Conservation (phyloP, 441 rosid genomes). For the Francoa sonchifolia region DNA sequence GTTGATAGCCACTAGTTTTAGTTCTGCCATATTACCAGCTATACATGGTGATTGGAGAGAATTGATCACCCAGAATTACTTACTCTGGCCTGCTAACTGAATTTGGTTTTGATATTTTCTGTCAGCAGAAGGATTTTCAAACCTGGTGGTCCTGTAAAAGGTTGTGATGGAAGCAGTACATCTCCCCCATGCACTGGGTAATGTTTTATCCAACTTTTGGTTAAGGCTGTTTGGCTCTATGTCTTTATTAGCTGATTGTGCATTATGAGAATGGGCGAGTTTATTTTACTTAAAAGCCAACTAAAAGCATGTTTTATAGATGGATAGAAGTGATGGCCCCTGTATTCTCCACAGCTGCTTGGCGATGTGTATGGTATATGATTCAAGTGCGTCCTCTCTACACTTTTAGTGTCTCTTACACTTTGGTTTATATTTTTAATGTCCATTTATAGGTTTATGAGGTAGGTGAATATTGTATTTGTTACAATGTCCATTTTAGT, state of each 20-base stretch:
- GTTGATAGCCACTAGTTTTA: too few relatives aligned
- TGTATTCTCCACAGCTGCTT: constrained; percentile 56
- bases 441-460: too few relatives aligned
- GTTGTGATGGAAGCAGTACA: constrained; percentile 33
- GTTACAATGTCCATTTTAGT: not conserved
- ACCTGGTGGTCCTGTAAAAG: constrained; percentile 22
- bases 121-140: constrained; percentile 45
- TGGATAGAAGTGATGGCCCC: constrained; percentile 85
- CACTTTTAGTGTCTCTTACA: not conserved
- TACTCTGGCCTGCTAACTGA: not conserved
- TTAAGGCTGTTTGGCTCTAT: too few relatives aligned
- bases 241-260: too few relatives aligned
- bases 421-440: too few relatives aligned
- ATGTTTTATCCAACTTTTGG: not conserved
- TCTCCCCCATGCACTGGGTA: constrained; percentile 73
- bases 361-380: constrained; percentile 76
- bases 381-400: constrained; percentile 33
- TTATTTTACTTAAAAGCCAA: too few relatives aligned
- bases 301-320: constrained; percentile 18
- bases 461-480: not conserved
- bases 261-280: too few relatives aligned
- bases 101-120: constrained; percentile 7
- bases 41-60: too few relatives aligned
- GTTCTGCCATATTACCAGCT: too few relatives aligned
- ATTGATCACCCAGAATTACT: too few relatives aligned